Percentiles rank a stretch among this genome's conserved stretches.
Conservation (phyloP, 2,329 filamentous ascomycete species). For the Aureobasidium sp. region DNA sequence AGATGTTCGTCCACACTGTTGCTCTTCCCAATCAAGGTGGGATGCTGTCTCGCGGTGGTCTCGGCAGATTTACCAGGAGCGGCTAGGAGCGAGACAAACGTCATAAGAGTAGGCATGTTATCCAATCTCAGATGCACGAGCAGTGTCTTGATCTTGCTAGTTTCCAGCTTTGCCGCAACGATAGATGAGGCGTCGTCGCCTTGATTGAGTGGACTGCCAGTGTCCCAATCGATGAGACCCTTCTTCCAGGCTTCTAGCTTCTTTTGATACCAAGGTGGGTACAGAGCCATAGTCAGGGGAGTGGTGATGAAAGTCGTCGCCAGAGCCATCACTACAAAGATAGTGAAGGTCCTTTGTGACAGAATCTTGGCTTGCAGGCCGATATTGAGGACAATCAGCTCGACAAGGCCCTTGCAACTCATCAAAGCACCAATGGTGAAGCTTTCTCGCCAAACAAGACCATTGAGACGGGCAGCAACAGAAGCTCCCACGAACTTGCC, state of each 20-base stretch:
- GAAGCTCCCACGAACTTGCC: constrained; percentile 81
- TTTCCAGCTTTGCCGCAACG: constrained; percentile 41
- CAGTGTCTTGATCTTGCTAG: constrained; percentile 53
- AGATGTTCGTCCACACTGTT: constrained; percentile 17
- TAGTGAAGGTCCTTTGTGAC: constrained; percentile 75
- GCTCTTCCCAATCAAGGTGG: constrained; percentile 24
- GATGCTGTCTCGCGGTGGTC: constrained; percentile 31
- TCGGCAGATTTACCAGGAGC: constrained; percentile 37
- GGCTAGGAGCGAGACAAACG: constrained; percentile 74
- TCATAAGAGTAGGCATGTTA: constrained; percentile 73
- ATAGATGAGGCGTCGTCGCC: constrained; percentile 30
- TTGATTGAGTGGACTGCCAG: constrained; percentile 39
- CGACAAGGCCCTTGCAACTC: constrained; percentile 94
- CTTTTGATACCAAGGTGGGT: constrained; percentile 69
- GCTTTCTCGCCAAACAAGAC: constrained; percentile 83
- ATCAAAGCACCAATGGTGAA: constrained; percentile 83
- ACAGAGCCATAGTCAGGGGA: constrained; percentile 64
- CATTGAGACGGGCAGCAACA: constrained; percentile 66
- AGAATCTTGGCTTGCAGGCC: constrained; percentile 77
- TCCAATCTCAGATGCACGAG: constrained; percentile 79
- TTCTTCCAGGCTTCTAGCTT: constrained; percentile 69
- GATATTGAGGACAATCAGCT: constrained; percentile 86
- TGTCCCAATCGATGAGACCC: constrained; percentile 88
- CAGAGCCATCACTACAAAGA: constrained; percentile 90
- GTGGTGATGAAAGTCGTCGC: constrained; percentile 80